Evolutionary conservation across 352 stramenopile genomes (phyloP).

Genomic region (Plasmopara muralis): DNA sequence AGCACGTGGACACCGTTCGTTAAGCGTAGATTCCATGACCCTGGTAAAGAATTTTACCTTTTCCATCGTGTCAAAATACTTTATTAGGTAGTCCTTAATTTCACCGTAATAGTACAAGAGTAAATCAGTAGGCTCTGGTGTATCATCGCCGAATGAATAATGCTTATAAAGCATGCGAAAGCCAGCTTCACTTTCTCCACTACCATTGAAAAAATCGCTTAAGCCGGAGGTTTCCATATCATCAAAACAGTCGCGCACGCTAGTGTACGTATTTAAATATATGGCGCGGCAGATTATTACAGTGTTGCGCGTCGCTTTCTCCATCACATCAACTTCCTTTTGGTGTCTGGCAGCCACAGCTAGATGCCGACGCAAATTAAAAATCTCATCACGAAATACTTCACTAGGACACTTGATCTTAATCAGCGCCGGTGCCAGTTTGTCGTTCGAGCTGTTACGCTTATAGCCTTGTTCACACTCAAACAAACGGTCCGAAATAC

Average conservation of each 20-base stretch:
- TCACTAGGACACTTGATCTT: constrained; percentile 51
- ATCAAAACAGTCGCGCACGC: constrained; percentile 45
- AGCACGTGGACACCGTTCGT: constrained; percentile 47
- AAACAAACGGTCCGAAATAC: constrained; percentile 60
- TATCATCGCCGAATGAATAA: constrained; percentile 32
- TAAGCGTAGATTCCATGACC: constrained; percentile 56
- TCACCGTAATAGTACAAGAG: constrained; percentile 53
- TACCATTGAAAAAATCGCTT: constrained; percentile 37
- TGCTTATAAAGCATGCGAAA: constrained; percentile 70
- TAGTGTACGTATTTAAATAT: constrained; percentile 36
- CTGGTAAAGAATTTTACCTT: constrained; percentile 35
- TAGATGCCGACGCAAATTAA: constrained; percentile 45
- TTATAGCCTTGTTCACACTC: constrained; percentile 36
- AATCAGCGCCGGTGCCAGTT: constrained; percentile 12
- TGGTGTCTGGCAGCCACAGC: constrained; percentile 37
- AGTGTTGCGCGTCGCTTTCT: constrained; percentile 59
- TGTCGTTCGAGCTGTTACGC: constrained; percentile 9
- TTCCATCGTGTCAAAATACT: constrained; percentile 38
- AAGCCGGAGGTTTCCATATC: constrained; percentile 39
- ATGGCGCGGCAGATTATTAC: constrained; percentile 47
- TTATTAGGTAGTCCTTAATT: constrained; percentile 65
- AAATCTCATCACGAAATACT: constrained; percentile 59
- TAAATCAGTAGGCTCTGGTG: constrained; percentile 50
- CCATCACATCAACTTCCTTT: constrained; percentile 48
- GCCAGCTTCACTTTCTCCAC: constrained; percentile 41